Base-by-base conservation (phyloP, 164 flowering plant species). In the Chimonanthus praecox region DNA sequence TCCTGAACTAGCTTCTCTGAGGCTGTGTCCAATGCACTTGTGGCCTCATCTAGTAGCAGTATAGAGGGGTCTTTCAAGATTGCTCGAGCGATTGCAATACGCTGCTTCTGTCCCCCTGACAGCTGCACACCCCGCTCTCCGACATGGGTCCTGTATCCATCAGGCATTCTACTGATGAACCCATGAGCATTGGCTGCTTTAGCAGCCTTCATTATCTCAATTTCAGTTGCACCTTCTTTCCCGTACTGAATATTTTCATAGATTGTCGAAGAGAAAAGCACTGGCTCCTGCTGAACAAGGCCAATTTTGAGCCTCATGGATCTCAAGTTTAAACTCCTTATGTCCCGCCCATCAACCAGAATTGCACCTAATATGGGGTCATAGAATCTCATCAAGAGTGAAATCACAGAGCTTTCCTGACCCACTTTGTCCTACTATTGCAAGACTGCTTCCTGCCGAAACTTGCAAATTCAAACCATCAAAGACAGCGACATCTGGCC, bases 61-160 rank as follows among this genome's bases (percentile, higher is more conserved):
- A 93, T 87, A 71, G 75, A 73, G 0, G 98, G 98, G 3, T 86
- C 78, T 67, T 88, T 93, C 62, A 93, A 84, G 51, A 91, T 65
- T 2, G 98, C 98, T 71, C 93, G 33, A 3, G 98, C 98, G 3
- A 92, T 92, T n/a, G 96, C 96, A 13, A 92, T 90, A 70, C 98
- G 87, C 72, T 92, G 98, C 73, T 92, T 92, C 60, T 92, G 94
- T 15, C 98, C 98, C 13, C 98, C 98, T 2, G 97, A 93, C 87
- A 93, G 86, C 72, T 90, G 98, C 8, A 87, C 86, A 0, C 95
- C 98, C 71, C 95, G 78, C 76, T 93, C 97, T 1, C 98, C 98
- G 3, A 91, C 94, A 87, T 92, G 80, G 16, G 94, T 87, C n/a
- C 83, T 69, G 73, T 92, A 92, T 1, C 94, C 89, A 15, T 86